A percentile compares a stretch with the other conserved stretches of the same genome.
Evolutionary conservation across 179 eudicot species (phyloP).

Genomic region (Silene vulgaris): DNA sequence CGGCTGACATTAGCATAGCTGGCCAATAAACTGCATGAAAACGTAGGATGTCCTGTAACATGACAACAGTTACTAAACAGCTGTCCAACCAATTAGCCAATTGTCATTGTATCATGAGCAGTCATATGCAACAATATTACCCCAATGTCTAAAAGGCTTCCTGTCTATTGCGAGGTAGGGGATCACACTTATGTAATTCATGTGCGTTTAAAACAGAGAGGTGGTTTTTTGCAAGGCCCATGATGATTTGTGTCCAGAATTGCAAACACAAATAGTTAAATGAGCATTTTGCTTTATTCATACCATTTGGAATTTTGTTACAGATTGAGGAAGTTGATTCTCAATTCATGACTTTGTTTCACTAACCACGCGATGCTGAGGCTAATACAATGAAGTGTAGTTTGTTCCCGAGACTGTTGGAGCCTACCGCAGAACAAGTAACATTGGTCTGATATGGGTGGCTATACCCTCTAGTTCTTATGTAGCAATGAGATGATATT

Average conservation of each 20-base stretch:
- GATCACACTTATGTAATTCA: neutral
- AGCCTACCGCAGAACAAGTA: neutral
- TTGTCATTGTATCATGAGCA: slow-evolving; percentile 5
- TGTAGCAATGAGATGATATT: neutral
- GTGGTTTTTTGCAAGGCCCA: neutral
- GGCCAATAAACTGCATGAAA: slow-evolving; percentile 99
- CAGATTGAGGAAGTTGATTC: neutral
- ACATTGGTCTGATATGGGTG: neutral
- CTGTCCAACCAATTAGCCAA: neutral
- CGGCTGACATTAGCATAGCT: slow-evolving; percentile 98
- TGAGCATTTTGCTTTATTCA: neutral
- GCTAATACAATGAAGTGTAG: neutral
- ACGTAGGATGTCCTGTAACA: slow-evolving; percentile 86
- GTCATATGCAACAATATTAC: slow-evolving; percentile 5
- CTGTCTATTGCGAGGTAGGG: neutral
- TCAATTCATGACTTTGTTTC: neutral
- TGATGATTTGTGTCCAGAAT: neutral
- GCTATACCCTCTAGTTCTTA: neutral
- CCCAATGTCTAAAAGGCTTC: neutral
- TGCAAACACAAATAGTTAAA: neutral
- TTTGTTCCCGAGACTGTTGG: neutral
- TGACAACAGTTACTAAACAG: slow-evolving; percentile 1
- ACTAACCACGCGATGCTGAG: neutral
- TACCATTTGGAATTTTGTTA: neutral
- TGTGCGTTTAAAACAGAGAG: neutral